Evolutionary conservation across 129 eudicot genomes (phyloP).

Genomic region (Sambucus nigra): DNA sequence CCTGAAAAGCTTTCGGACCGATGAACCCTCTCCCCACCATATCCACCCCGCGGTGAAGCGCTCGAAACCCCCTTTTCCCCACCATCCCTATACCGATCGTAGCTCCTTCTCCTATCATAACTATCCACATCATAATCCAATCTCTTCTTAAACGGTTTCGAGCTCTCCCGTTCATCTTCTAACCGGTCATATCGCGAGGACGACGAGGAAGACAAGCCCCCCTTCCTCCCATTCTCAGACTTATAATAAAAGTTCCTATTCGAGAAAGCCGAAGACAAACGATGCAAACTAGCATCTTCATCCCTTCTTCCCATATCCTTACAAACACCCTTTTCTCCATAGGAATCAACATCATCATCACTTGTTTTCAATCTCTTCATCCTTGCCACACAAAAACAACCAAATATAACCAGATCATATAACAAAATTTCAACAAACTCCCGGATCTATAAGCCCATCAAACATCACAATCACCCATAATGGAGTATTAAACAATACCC

Average conservation of each 20-base stretch:
- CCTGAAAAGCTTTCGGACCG: constrained; percentile 93
- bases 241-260: constrained; percentile 58
- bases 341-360: constrained; percentile 69
- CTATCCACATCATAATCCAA: constrained; percentile 66
- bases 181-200: constrained; percentile 47
- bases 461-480: constrained; percentile 8
- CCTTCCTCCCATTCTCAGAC: constrained; percentile 64
- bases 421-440: constrained; percentile 6
- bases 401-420: constrained; percentile 11
- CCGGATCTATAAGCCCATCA: constrained; percentile 2
- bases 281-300: constrained; percentile 40
- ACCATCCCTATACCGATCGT: constrained; percentile 64
- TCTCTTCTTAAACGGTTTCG: constrained; percentile 52
- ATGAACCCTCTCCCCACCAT: constrained; percentile 58
- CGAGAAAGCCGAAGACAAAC: constrained; percentile 47
- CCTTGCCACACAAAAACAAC: constrained; percentile 7
- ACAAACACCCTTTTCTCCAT: constrained; percentile 52
- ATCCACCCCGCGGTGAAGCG: constrained; percentile 69
- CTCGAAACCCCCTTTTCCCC: constrained; percentile 51
- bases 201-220: constrained; percentile 41
- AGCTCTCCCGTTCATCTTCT: constrained; percentile 66
- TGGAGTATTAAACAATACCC: background rate
- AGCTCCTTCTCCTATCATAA: constrained; percentile 62
- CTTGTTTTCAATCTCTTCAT: constrained; percentile 88
- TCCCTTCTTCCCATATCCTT: constrained; percentile 83